Evolutionary conservation across 139 green algal species (phyloP).

Genomic region (Raphidocelis subcapitata): DNA sequence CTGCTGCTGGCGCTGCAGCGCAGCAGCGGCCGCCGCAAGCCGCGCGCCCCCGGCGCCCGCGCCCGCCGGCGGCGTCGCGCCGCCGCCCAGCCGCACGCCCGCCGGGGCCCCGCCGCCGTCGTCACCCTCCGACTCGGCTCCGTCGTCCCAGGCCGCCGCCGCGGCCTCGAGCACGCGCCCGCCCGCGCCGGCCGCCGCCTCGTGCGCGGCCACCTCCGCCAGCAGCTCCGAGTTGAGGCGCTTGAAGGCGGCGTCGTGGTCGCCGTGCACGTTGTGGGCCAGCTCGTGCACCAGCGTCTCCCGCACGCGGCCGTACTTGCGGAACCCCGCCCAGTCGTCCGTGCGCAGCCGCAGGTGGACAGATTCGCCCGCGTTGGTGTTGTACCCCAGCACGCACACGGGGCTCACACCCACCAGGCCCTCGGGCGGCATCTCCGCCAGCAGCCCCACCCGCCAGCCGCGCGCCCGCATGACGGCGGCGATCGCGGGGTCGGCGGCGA

Average conservation of each 20-base stretch:
- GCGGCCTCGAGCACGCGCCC: background rate
- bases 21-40: background rate
- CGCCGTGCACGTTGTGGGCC: conserved; percentile 65
- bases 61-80: background rate
- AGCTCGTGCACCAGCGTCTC: conserved; percentile 89
- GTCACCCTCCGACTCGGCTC: background rate
- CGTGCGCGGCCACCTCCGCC: conserved; percentile 9
- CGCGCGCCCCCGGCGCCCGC: background rate
- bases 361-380: conserved; percentile 75
- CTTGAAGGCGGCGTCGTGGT: conserved; percentile 87
- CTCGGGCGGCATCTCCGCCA: conserved; percentile 84
- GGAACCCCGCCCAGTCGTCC: conserved; percentile 78
- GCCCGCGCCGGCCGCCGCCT: background rate
- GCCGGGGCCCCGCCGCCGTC: too few relatives aligned
- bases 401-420: conserved; percentile 66
- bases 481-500: conserved; percentile 73
- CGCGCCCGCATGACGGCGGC: conserved; percentile 72
- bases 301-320: conserved; percentile 69
- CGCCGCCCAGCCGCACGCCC: background rate
- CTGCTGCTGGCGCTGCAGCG: background rate
- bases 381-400: conserved; percentile 77
- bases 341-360: conserved; percentile 87
- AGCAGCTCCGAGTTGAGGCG: conserved; percentile 48
- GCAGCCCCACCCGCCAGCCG: conserved; percentile 58
- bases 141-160: background rate